These are phyloP conservation scores for Boletales sp. DNA, from an alignment of 768 basidiomycete species.

Conservation along the genomic window DNA sequence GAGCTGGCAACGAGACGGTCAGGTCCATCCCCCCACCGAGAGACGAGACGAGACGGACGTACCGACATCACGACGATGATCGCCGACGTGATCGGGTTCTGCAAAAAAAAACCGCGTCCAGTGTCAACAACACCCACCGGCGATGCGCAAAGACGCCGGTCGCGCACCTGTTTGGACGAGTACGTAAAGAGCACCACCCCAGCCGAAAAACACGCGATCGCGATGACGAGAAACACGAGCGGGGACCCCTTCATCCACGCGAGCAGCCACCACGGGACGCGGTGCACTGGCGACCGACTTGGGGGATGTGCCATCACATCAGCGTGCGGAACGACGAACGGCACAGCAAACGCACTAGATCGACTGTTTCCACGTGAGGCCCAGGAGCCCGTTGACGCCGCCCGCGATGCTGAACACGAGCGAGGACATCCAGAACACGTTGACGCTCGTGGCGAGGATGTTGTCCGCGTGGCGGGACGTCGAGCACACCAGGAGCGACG, in stretches of 20 bases:
- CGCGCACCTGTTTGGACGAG: conserved; percentile 59
- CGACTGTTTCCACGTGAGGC: conserved; percentile 53
- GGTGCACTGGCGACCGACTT: conserved; percentile 47
- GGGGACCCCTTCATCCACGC: conserved; percentile 86
- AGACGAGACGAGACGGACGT: conserved; percentile 5
- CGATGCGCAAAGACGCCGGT: background rate
- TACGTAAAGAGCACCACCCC: conserved; percentile 76
- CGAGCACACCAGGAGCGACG: conserved; percentile 45
- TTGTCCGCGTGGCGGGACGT: conserved; percentile 24
- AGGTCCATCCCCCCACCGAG: background rate
- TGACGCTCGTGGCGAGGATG: conserved; percentile 37
- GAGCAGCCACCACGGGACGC: conserved; percentile 53
- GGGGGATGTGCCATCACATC: background rate
- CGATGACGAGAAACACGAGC: conserved; percentile 76
- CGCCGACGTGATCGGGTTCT: conserved; percentile 60
- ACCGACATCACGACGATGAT: conserved; percentile 70
- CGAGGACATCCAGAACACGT: conserved; percentile 52
- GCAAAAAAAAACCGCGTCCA: background rate
- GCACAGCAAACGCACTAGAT: conserved; percentile 40
- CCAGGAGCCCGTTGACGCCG: conserved; percentile 49
- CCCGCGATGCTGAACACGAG: conserved; percentile 50
- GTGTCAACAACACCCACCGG: background rate
- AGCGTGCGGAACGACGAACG: background rate
- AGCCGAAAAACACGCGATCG: conserved; percentile 77
- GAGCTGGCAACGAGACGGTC: conserved; percentile 9